Conservation (phyloP, 2,329 filamentous ascomycete genomes). For the Dactylonectria estremocensis region DNA sequence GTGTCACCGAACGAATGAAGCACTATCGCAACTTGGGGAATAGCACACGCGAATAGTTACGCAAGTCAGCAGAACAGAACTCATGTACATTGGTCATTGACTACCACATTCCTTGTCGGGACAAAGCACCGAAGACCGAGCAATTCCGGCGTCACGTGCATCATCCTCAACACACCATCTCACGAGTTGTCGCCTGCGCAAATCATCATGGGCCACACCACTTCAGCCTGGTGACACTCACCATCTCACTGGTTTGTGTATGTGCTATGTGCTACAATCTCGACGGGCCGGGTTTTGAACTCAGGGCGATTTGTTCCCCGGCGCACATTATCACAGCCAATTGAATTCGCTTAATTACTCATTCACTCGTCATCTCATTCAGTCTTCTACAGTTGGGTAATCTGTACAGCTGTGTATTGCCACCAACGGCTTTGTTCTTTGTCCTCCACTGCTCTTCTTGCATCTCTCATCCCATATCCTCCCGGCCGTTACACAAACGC, state of each 20-base stretch:
- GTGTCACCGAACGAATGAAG: too few species aligned
- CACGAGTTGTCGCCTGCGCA: not conserved
- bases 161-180: not conserved
- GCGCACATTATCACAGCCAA: not conserved
- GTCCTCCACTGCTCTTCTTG: not conserved
- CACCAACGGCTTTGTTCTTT: not conserved
- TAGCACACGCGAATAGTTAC: too few species aligned
- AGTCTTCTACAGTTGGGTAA: not conserved
- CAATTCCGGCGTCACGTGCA: not conserved
- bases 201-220: not conserved
- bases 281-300: not conserved
- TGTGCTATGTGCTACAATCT: not conserved
- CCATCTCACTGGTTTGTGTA: not conserved
- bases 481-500: constrained; percentile 52
- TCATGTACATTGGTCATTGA: too few species aligned
- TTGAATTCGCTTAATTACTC: not conserved
- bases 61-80: too few species aligned
- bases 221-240: not conserved
- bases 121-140: not conserved
- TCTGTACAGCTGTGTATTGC: not conserved
- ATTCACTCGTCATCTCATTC: constrained; percentile 2
- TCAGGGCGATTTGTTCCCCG: not conserved
- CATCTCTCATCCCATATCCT: too few species aligned
- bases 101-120: not conserved
- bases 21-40: too few species aligned